Base-by-base conservation (phyloP, 2,329 filamentous ascomycete genomes). In the Claviceps monticola region DNA sequence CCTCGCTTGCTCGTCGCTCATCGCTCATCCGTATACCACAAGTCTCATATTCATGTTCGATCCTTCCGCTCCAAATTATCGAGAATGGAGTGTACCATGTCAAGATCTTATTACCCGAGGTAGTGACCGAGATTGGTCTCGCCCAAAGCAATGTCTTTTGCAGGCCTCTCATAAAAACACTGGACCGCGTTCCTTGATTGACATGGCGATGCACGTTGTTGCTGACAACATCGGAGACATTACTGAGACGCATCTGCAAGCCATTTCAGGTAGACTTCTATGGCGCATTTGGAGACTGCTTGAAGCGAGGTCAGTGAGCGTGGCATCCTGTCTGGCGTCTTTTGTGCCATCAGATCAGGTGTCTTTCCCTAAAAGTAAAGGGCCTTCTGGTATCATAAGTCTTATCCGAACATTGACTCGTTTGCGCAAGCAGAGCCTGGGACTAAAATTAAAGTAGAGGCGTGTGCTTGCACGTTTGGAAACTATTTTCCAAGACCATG, bases 221-320 rank as follows among this genome's bases (percentile, higher is more conserved):
- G 67, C 65, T 1, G 59, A 66, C 26, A 68, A 71, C 38, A 62
- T 71, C 13, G 64, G 64, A 21, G 57, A 62, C 41, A 57, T 71
- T 8, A 61, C 66, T 2, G 56, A 60, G 19, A 57, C 63, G 16
- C 57, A 68, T 50, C 57, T 72, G 1, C 62, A 68, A 2, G 51
- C 54, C 8, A 55, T 72, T n/a, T 68, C 70, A 7, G 49, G 50
- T 38, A 59, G 58, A n/a, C 54, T 70, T 36, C 49, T 67, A 14
- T 63, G 63, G 64, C 66, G 63, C 37, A 57, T 72, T 16, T 72
- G 69, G 68, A 60, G 61, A n/a, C 62, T 69, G 47, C 58, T 71
- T 3, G 64, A 69, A 50, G 64, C 67, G 51, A 66, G 68, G 68
- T 70, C 37, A 44, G 65, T 63, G 6, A 17, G 14, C 11, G n/a